Percentiles rank a stretch among this genome's conserved stretches.
Conservation (phyloP, 352 stramenopile species). For the Discostella stelligera region DNA sequence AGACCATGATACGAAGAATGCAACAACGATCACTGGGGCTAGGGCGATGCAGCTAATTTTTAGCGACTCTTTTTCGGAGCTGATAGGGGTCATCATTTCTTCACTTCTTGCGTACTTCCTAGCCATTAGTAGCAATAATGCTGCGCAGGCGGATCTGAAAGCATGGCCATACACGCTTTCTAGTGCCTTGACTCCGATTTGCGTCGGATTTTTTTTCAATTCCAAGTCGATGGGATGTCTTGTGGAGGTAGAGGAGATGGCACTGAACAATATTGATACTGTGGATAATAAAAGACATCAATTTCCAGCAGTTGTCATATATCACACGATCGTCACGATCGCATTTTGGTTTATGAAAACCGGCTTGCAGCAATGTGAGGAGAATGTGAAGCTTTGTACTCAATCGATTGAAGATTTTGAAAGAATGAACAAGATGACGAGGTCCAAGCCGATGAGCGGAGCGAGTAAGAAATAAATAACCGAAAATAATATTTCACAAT, state of each 20-base stretch:
- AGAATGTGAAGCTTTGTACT: conserved; percentile 33
- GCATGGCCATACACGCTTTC: conserved; percentile 43
- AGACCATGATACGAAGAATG: conserved; percentile 13
- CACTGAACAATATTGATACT: background rate
- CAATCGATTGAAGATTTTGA: conserved; percentile 34
- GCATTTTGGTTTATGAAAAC: conserved; percentile 64
- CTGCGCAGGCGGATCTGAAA: conserved; percentile 15
- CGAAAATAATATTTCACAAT: too few relatives aligned
- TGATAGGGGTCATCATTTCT: conserved; percentile 33
- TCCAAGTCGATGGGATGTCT: conserved; percentile 31
- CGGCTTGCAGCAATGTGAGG: conserved; percentile 47
- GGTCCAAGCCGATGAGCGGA: conserved; percentile 18
- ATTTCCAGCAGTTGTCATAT: conserved; percentile 72
- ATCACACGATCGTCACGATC: conserved; percentile 59
- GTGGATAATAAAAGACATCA: conserved; percentile 19
- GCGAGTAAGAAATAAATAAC: conserved; percentile 7
- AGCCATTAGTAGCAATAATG: conserved; percentile 2
- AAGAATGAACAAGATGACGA: conserved; percentile 29
- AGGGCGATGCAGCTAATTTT: conserved; percentile 34
- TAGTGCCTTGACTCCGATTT: conserved; percentile 44
- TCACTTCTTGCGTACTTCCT: conserved; percentile 41
- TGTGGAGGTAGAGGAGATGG: background rate
- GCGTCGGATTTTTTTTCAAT: conserved; percentile 45
- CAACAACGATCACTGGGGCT: conserved; percentile 22
- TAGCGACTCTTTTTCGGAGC: conserved; percentile 35